These are phyloP conservation scores for Pulicaria dysenterica DNA, from an alignment of 129 eudicot genomes.

Conservation along the genomic window DNA sequence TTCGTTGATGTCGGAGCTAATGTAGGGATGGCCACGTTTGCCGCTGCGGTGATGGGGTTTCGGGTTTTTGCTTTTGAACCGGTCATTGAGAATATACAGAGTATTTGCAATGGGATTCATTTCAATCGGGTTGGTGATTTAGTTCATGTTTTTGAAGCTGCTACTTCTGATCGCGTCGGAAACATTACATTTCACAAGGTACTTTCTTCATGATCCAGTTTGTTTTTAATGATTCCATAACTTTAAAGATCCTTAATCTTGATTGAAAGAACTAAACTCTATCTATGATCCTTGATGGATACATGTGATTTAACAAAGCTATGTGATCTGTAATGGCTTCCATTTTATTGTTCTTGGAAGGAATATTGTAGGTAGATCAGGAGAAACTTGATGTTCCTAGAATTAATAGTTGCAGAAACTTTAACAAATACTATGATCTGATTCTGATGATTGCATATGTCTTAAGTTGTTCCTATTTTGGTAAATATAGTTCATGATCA, in stretches of 20 bases:
- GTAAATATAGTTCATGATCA: not conserved
- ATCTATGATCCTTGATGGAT: slow-evolving; percentile 11
- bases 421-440: no score
- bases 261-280: not conserved
- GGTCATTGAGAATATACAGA: slow-evolving; percentile 92
- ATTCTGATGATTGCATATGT: not conserved
- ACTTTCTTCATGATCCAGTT: not conserved
- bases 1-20: slow-evolving; percentile 90
- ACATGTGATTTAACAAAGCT: slow-evolving; percentile 9
- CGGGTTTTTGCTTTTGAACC: slow-evolving; percentile 85
- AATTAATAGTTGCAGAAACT: not conserved
- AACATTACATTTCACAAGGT: slow-evolving; percentile 91
- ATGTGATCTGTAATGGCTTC: slow-evolving; percentile 8
- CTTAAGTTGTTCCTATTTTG: not conserved
- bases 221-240: not conserved
- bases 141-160: slow-evolving; percentile 85
- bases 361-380: not conserved
- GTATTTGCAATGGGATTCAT: slow-evolving; percentile 84
- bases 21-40: slow-evolving; percentile 97
- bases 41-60: slow-evolving; percentile 95
- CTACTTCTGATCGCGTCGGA: slow-evolving; percentile 77
- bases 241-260: not conserved
- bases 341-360: not conserved
- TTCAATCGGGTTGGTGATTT: slow-evolving; percentile 73
- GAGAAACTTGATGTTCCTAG: not conserved